These are phyloP conservation scores for Grigorovia jiainica DNA, from an alignment of 805 yeast genomes.

Conservation along the genomic window DNA sequence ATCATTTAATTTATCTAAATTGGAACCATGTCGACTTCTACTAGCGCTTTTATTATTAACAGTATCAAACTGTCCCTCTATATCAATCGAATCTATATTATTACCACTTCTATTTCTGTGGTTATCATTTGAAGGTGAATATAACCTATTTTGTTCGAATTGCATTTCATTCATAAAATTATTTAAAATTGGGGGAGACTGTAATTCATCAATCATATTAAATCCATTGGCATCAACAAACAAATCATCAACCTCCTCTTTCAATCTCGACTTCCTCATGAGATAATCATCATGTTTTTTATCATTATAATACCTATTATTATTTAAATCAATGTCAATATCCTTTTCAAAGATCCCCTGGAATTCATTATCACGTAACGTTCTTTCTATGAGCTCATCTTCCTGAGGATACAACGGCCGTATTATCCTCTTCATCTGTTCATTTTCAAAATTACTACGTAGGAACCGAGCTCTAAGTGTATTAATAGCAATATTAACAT, in stretches of 20 bases:
- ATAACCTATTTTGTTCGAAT: not conserved
- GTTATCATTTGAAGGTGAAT: not conserved
- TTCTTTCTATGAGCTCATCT: not conserved
- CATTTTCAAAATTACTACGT: conserved; percentile 20
- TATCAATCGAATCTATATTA: not conserved
- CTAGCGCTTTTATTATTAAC: not conserved
- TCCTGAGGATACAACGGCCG: conserved; percentile 16
- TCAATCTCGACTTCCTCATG: too few species aligned
- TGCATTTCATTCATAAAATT: conserved; percentile 11
- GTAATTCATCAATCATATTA: conserved; percentile 13
- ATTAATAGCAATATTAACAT: conserved; percentile 19
- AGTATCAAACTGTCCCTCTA: not conserved
- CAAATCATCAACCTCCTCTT: conserved; percentile 12
- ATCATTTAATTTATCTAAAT: not conserved
- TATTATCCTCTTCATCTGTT: conserved; percentile 23
- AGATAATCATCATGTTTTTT: not conserved
- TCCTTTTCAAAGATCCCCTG: too few species aligned
- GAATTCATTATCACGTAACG: too few species aligned
- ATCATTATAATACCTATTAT: conserved; percentile 6
- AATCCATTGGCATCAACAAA: conserved; percentile 15
- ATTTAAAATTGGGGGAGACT: conserved; percentile 25
- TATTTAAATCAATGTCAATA: conserved; percentile 1
- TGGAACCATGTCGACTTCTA: not conserved
- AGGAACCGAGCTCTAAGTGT: conserved; percentile 24
- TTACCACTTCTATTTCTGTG: not conserved